Evolutionary conservation across 2,329 filamentous ascomycete genomes (phyloP), one percentile per base, ranked within the genome.

Genomic region (Ceratocystis destructans): DNA sequence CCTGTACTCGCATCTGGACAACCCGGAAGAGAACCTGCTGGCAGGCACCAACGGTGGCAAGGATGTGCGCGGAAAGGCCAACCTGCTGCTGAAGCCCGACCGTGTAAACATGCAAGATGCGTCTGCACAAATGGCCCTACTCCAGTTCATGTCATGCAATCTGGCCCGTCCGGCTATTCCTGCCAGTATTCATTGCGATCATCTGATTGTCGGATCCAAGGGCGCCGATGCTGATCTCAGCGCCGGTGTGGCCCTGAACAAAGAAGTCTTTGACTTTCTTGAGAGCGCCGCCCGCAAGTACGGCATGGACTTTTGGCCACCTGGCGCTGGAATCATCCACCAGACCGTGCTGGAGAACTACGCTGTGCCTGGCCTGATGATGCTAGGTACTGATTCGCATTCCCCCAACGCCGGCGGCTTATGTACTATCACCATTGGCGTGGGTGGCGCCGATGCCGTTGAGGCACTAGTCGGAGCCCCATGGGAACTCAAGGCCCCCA

Each of bases 101-200:
- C 85, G 94, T 64, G 94, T 97, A 71, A 95, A 95, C 70, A 99
- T 99, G 94, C 94, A 99, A 78, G 94, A 99, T 79, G 94, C 94
- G 15, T 96, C 90, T 37, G 94, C 94, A 5, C 94, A 99, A 79
- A 99, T 99, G 94, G 94, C 94, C 1, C 80, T 99, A 70, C 79
- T 99, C 71, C 94, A 99, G 77, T 99, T 99, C 82, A 99, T 99
- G 93, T 90, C 89, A 33, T 99, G 94, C 76, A 89, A 90, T 66
- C 82, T 99, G 65, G 88, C 88, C 33, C 85, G 85, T 68, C 96
- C 94, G 1, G 92, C 92, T 8, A 93, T 99, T 62, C 94, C 94
- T 10, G 93, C 94, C 62, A 96, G 92, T 75, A 96, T 97, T 71
- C 94, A 99, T 79, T 99, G 94, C 77, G 94, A 99, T 79, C 94